Evolutionary conservation across 306 rosid genomes (phyloP).

Genomic region (Vachellia pachyceras): DNA sequence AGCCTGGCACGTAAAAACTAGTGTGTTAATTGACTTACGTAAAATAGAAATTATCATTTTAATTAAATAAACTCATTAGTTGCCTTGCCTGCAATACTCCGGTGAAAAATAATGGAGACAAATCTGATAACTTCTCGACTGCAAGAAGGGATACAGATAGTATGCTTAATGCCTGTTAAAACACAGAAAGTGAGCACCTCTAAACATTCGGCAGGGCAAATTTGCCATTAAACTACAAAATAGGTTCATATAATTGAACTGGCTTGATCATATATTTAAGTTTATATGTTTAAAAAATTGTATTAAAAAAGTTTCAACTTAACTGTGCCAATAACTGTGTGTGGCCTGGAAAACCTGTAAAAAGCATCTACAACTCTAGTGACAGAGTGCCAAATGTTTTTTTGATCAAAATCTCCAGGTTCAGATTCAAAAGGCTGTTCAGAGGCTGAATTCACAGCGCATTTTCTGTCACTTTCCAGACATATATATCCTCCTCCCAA

Average conservation of each 20-base stretch:
- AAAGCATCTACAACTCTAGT: conserved; percentile 68
- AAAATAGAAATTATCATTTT: background rate
- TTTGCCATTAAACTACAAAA: conserved; percentile 5
- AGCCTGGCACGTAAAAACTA: conserved; percentile 66
- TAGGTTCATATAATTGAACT: background rate
- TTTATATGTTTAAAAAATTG: conserved; percentile 1
- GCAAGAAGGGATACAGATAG: conserved; percentile 94
- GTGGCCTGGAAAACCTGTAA: conserved; percentile 96
- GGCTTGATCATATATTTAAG: conserved; percentile 17
- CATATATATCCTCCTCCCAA: conserved; percentile 40
- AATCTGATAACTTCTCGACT: conserved; percentile 68
- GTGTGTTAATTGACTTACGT: background rate
- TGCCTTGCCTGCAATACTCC: conserved; percentile 82
- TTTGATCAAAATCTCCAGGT: conserved; percentile 55
- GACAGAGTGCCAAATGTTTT: conserved; percentile 45
- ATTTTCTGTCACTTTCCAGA: conserved; percentile 39
- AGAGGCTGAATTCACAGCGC: conserved; percentile 64
- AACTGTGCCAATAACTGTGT: conserved; percentile 97
- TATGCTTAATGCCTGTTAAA: conserved; percentile 85
- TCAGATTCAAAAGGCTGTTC: conserved; percentile 76
- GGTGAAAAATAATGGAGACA: conserved; percentile 81
- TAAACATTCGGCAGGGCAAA: conserved; percentile 12
- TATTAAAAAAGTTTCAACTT: conserved; percentile 46
- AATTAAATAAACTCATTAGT: conserved; percentile 32
- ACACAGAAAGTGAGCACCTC: conserved; percentile 35